phyloP scores from a whole-genome alignment of 2,329 filamentous ascomycete genomes.

The Penicillium crustosum region DNA sequence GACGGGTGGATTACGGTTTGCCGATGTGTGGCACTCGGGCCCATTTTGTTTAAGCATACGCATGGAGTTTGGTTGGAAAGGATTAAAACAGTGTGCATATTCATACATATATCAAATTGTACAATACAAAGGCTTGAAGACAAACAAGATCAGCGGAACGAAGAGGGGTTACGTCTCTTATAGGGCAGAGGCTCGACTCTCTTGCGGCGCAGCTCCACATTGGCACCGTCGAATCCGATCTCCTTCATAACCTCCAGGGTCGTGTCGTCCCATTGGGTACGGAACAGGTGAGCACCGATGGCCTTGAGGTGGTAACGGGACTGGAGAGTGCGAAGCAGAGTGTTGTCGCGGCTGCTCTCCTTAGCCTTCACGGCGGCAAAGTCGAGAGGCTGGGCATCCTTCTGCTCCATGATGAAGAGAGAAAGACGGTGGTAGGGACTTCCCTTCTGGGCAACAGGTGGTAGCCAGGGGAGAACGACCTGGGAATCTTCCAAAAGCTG shows the following conservation, averaged over 20 bases:
- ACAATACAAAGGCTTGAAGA: constrained; percentile 38
- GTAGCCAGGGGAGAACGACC: constrained; percentile 76
- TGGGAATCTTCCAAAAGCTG: constrained; percentile 62
- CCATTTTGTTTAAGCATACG: constrained; percentile 18
- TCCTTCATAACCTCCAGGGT: constrained; percentile 86
- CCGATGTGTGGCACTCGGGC: not conserved
- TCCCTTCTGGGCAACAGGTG: constrained; percentile 85
- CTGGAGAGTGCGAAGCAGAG: constrained; percentile 73
- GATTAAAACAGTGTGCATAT: constrained; percentile 35
- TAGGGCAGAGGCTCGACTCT: constrained; percentile 68
- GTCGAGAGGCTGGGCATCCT: constrained; percentile 60
- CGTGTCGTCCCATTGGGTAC: constrained; percentile 82
- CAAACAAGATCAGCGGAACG: constrained; percentile 41
- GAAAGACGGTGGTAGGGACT: constrained; percentile 86
- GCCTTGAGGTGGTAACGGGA: constrained; percentile 67
- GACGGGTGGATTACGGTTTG: not conserved
- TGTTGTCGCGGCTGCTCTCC: constrained; percentile 60
- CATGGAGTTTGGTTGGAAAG: constrained; percentile 30
- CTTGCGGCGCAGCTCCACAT: constrained; percentile 81
- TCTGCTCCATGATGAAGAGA: constrained; percentile 80
- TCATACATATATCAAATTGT: constrained; percentile 45
- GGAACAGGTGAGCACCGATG: constrained; percentile 84
- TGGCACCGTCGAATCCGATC: constrained; percentile 69
- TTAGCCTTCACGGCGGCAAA: constrained; percentile 56
- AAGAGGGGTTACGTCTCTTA: constrained; percentile 56